phyloP scores from a whole-genome alignment of 2,329 filamentous ascomycete species.

The Fusarium dimerum region DNA sequence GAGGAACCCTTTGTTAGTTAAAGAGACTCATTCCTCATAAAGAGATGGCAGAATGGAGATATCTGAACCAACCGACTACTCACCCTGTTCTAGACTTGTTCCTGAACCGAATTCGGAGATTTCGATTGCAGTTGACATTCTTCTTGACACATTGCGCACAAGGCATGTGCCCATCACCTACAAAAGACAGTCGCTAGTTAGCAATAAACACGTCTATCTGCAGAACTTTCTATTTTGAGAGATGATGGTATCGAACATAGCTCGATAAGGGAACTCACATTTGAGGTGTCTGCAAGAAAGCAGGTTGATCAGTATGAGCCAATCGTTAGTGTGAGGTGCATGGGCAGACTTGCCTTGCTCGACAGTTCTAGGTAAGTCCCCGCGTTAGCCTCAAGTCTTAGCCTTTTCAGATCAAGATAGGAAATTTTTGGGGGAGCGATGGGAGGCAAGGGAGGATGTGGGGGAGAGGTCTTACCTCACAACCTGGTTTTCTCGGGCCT shows the following conservation, averaged over 20 bases:
- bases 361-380: constrained; percentile 16
- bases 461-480: constrained; percentile 12
- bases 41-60: too few species aligned
- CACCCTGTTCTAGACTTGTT: constrained; percentile 14
- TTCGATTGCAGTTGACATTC: constrained; percentile 13
- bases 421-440: not conserved
- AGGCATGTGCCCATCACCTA: constrained; percentile 19
- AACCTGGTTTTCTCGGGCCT: constrained; percentile 16
- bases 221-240: too few species aligned
- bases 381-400: not conserved
- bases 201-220: not conserved
- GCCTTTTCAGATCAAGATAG: not conserved
- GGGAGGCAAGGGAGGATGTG: not conserved
- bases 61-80: not conserved
- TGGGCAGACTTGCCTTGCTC: constrained; percentile 15
- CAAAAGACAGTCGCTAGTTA: not conserved
- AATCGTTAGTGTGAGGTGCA: not conserved
- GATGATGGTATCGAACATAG: not conserved
- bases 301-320: not conserved
- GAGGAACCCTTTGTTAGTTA: not conserved
- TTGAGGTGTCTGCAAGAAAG: constrained; percentile 13
- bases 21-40: not conserved
- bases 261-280: constrained; percentile 7
- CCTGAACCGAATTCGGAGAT: constrained; percentile 16
- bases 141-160: constrained; percentile 20